Percentiles rank a stretch among this genome's conserved stretches.
These are phyloP conservation scores for Septoria petroselini DNA, from an alignment of 2,329 filamentous ascomycete genomes.

Conservation along the genomic window DNA sequence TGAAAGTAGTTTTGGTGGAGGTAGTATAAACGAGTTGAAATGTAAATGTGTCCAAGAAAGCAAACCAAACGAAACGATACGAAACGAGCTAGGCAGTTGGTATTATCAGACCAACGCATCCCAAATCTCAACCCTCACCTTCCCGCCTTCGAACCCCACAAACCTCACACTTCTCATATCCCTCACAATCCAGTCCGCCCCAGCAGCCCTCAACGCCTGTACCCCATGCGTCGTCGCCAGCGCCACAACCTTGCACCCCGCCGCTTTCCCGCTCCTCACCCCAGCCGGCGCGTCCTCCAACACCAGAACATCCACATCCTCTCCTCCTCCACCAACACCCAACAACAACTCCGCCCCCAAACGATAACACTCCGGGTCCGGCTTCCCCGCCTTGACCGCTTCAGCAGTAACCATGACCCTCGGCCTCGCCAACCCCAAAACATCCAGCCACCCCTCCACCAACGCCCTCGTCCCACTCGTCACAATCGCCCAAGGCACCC, in stretches of 20 bases:
- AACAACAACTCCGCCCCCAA: constrained; percentile 44
- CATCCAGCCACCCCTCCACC: constrained; percentile 51
- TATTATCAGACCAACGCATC: no score
- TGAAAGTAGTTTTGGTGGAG: no score
- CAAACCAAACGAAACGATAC: no score
- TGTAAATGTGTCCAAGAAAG: no score
- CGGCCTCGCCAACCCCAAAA: constrained; percentile 49
- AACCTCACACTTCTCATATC: constrained; percentile 73
- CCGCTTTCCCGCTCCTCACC: constrained; percentile 76
- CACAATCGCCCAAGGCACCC: constrained; percentile 78
- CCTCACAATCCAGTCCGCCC: constrained; percentile 82
- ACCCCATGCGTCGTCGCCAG: constrained; percentile 78
- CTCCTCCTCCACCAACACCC: constrained; percentile 39
- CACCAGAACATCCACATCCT: constrained; percentile 58
- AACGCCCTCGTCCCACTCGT: constrained; percentile 50
- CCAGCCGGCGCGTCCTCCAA: constrained; percentile 88
- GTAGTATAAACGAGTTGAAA: no score
- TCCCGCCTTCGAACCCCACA: constrained; percentile 51
- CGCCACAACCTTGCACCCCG: constrained; percentile 81
- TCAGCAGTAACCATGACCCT: constrained; percentile 50
- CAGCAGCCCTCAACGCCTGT: constrained; percentile 67
- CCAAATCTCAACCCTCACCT: constrained; percentile 63
- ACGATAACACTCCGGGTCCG: constrained; percentile 50
- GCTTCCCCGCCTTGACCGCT: constrained; percentile 50
- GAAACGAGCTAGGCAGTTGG: no score